These are phyloP conservation scores for Candida loeiensis DNA, from an alignment of 805 yeast genomes.

Conservation along the genomic window DNA sequence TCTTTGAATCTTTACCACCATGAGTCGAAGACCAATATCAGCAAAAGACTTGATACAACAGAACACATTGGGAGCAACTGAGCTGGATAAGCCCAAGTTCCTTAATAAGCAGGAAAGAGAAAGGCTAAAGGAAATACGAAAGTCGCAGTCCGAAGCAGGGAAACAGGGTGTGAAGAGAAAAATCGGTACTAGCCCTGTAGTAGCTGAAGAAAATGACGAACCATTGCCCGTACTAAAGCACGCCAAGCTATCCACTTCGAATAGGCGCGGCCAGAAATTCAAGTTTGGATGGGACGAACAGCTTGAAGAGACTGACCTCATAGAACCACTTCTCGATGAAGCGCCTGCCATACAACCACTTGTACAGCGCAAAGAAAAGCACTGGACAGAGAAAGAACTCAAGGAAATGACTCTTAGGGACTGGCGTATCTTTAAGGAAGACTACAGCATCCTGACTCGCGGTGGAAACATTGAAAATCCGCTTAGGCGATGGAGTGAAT, in stretches of 20 bases:
- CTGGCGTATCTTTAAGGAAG: constrained; percentile 85
- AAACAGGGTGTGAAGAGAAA: constrained; percentile 2
- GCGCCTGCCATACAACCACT: neutral
- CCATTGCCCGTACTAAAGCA: neutral
- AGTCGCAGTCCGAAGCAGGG: neutral
- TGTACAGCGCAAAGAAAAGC: constrained; percentile 24
- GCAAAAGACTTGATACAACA: constrained; percentile 20
- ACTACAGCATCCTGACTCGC: constrained; percentile 60
- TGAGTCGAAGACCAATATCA: constrained; percentile 21
- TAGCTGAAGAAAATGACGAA: constrained; percentile 1
- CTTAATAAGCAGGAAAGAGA: constrained; percentile 19
- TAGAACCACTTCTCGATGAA: constrained; percentile 38
- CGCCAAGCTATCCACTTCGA: constrained; percentile 9
- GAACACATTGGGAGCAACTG: constrained; percentile 6
- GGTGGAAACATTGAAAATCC: constrained; percentile 51
- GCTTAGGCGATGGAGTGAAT: constrained; percentile 71
- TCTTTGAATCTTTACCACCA: neutral
- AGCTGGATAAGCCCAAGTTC: constrained; percentile 19
- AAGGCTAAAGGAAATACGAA: constrained; percentile 8
- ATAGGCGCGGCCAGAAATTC: constrained; percentile 37
- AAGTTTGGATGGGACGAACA: constrained; percentile 64
- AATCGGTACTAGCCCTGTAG: neutral
- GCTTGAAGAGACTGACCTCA: constrained; percentile 51
- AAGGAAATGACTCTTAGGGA: constrained; percentile 73
- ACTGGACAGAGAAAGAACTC: constrained; percentile 69